Evolutionary conservation across 441 rosid species (phyloP), one percentile per base, ranked within the genome.

Genomic region (Raphanus hybrid): DNA sequence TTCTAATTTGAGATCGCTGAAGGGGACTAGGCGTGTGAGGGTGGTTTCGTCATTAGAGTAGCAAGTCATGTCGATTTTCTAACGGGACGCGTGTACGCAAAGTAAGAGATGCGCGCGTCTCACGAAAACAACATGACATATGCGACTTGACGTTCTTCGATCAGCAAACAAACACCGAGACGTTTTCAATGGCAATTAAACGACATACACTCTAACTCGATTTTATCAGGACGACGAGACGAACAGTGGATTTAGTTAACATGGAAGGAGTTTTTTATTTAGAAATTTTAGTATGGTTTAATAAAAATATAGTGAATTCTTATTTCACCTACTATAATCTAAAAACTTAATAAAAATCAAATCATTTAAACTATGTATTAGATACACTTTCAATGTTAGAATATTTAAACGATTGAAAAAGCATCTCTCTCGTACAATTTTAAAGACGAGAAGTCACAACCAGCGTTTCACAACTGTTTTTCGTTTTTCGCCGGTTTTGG

Each of bases 71-170:
- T 89, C 85, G 69, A 61, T 63, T 67, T 39, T 15, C 14, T 2
- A 67, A 55, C 41, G 62, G 75, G 85, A 86, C 89, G 73, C 90
- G 87, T 84, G 87, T 82, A 76, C 62, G 87, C 41, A 74, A 75
- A 83, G 78, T 45, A 85, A 83, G 70, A 81, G 74, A 57, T 73
- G 73, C 77, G 74, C 75, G 76, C 78, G 77, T 39, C 79, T 73
- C 78, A 84, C 85, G 84, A 58, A 58, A 67, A 20, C 61, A 15
- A 27, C 18, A 12, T 8, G 14, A 3, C 11, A 12, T 6, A 27
- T 14, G 9, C 6, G 39, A 60, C 9, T 29, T 14, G 26, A 69
- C 71, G 66, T 69, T 43, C 8, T 27, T 8, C 5, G 45, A 6
- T n/a, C 0, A 8, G 0, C 6, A 0, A 37, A 29, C 10, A 27